phyloP scores from a whole-genome alignment of 179 eudicot genomes.

The Spergularia azorica region DNA sequence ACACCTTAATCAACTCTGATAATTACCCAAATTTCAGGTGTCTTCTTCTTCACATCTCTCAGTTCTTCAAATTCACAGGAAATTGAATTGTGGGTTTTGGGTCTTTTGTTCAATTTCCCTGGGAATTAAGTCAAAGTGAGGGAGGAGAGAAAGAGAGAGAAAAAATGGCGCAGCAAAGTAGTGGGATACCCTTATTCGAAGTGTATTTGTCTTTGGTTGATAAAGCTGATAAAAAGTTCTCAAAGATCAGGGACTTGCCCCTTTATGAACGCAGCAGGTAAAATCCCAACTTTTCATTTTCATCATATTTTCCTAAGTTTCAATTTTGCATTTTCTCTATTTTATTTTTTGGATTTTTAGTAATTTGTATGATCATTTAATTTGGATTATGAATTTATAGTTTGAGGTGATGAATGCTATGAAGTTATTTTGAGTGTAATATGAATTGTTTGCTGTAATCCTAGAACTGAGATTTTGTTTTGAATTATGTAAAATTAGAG shows the following conservation, averaged over 20 bases:
- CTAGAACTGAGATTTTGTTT: background rate
- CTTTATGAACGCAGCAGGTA: conserved; percentile 75
- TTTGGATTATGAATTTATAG: background rate
- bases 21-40: no score
- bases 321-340: background rate
- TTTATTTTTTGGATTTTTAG: no score
- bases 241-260: conserved; percentile 84
- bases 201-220: conserved; percentile 76
- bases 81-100: conserved; percentile 10
- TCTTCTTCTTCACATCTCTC: no score
- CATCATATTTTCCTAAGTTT: background rate
- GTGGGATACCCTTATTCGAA: conserved; percentile 65
- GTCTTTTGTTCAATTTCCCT: background rate
- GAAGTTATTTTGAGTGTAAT: no score
- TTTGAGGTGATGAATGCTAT: background rate
- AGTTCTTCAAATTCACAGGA: no score
- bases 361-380: background rate
- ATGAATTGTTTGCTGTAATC: background rate
- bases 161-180: conserved; percentile 39
- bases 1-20: background rate
- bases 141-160: background rate
- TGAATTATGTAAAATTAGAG: background rate
- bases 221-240: conserved; percentile 85
- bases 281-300: background rate
- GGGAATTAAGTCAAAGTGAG: conserved; percentile 4